These are phyloP conservation scores for Erysimum cheiranthoides DNA, from an alignment of 345 rosid species.

Conservation along the genomic window DNA sequence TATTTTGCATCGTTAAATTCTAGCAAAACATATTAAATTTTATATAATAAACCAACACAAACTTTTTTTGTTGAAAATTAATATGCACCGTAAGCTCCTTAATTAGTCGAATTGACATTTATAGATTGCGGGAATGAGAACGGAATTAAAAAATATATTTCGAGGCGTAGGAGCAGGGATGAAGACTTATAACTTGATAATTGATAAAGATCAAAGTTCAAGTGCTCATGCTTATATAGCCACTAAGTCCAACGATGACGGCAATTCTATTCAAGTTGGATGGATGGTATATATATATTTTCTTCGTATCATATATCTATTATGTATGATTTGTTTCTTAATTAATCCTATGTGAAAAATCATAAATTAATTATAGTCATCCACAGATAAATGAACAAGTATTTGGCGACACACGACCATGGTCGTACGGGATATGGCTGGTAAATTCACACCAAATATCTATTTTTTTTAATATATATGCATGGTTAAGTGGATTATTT, in stretches of 20 bases:
- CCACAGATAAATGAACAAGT: neutral
- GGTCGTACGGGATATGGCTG: neutral
- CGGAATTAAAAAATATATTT: neutral
- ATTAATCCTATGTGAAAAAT: neutral
- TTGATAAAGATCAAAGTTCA: neutral
- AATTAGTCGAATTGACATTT: neutral
- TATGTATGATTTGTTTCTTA: neutral
- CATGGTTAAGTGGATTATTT: neutral
- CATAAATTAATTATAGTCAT: neutral
- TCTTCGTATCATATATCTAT: neutral
- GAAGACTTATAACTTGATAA: neutral
- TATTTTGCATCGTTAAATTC: too few relatives aligned
- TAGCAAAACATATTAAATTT: too few relatives aligned
- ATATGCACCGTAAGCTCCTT: neutral
- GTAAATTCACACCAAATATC: neutral
- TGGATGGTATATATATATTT: neutral
- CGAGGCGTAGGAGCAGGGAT: neutral
- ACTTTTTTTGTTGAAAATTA: too few relatives aligned
- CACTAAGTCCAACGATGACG: neutral
- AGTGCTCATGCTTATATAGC: neutral
- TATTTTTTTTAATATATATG: neutral
- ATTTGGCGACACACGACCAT: neutral
- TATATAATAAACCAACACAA: too few relatives aligned
- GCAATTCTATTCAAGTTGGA: constrained; percentile 7
- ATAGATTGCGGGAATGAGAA: neutral